phyloP scores from a whole-genome alignment of 108 stramenopile species.

The Epipyxis sp. region DNA sequence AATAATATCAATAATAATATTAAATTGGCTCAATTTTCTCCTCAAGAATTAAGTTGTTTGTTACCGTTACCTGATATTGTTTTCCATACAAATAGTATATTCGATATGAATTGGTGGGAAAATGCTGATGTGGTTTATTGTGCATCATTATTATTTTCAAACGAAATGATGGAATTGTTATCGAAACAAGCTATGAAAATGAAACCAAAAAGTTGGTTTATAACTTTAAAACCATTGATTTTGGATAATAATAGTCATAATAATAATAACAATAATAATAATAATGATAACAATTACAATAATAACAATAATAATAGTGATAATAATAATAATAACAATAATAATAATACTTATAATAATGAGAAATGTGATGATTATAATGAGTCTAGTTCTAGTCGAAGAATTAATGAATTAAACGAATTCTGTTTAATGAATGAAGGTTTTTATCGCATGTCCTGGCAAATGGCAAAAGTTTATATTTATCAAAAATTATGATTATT shows the following conservation, averaged over 20 bases:
- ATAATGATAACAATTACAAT: too few relatives aligned
- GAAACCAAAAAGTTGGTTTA: not conserved
- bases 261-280: too few relatives aligned
- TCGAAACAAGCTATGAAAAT: not conserved
- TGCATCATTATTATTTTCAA: slow-evolving; percentile 4
- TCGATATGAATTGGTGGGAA: slow-evolving; percentile 13
- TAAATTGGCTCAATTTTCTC: too few relatives aligned
- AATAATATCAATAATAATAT: too few relatives aligned
- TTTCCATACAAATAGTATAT: not conserved
- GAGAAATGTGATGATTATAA: too few relatives aligned
- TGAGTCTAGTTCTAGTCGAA: too few relatives aligned
- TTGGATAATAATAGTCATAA: not conserved
- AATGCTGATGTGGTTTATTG: slow-evolving; percentile 1
- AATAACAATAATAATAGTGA: too few relatives aligned
- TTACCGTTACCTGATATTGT: not conserved
- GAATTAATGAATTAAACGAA: too few relatives aligned
- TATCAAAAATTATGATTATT: not conserved
- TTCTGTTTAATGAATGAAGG: not conserved
- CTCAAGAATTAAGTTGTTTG: not conserved
- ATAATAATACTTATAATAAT: too few relatives aligned
- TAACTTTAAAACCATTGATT: not conserved
- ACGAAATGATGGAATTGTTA: not conserved
- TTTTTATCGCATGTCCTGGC: slow-evolving; percentile 20
- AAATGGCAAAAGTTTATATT: slow-evolving; percentile 19
- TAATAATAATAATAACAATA: too few relatives aligned